A percentile compares a stretch with the other conserved stretches of the same genome.
phyloP scores from a whole-genome alignment of 345 rosid genomes.

The Boechera stricta region DNA sequence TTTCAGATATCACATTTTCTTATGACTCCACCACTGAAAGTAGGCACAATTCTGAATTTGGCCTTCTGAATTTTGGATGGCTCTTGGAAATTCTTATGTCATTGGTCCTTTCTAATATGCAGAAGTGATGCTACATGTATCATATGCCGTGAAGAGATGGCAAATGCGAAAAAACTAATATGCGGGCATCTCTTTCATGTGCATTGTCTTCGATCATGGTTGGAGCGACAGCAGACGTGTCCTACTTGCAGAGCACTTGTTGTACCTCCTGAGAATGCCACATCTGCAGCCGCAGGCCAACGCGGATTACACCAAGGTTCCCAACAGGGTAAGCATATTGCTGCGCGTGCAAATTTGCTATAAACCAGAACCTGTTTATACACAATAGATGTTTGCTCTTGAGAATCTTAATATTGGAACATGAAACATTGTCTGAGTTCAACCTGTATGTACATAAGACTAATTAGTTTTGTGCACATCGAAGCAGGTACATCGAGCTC shows the following conservation, averaged over 20 bases:
- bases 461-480: slow-evolving; percentile 41
- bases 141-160: slow-evolving; percentile 99
- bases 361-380: not conserved
- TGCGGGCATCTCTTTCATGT: slow-evolving; percentile 99
- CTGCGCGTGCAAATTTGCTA: slow-evolving; percentile 25
- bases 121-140: slow-evolving; percentile 97
- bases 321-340: slow-evolving; percentile 55
- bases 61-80: slow-evolving; percentile 8
- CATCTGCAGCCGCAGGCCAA: slow-evolving; percentile 63
- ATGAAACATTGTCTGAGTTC: slow-evolving; percentile 10
- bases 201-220: slow-evolving; percentile 97
- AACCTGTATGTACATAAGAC: not conserved
- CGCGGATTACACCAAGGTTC: slow-evolving; percentile 59
- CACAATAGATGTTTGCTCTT: not conserved
- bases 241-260: slow-evolving; percentile 98
- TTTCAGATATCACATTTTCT: slow-evolving; percentile 27
- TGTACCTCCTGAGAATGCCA: slow-evolving; percentile 80
- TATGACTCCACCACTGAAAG: slow-evolving; percentile 5
- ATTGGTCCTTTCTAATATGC: slow-evolving; percentile 40
- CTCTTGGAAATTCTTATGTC: slow-evolving; percentile 15
- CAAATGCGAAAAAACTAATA: slow-evolving; percentile 82
- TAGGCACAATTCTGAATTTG: not conserved
- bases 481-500: slow-evolving; percentile 55
- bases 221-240: slow-evolving; percentile 96
- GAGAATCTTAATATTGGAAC: not conserved